These are phyloP conservation scores for Tricholomella constricta DNA, from an alignment of 768 basidiomycete species.

Conservation along the genomic window DNA sequence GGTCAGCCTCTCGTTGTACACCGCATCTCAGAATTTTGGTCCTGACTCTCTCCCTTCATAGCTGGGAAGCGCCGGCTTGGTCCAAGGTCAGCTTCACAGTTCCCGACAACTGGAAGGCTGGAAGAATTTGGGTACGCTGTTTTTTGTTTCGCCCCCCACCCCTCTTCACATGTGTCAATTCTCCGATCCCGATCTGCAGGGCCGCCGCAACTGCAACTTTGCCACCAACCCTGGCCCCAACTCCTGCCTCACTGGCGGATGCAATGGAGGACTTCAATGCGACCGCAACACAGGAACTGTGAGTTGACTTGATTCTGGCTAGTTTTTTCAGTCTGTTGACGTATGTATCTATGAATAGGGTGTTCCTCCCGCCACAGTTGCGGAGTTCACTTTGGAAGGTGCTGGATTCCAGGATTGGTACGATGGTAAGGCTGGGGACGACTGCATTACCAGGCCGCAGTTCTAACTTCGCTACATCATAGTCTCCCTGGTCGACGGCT, in stretches of 20 bases:
- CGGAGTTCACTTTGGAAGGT: constrained; percentile 63
- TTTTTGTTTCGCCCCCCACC: background rate
- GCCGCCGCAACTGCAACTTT: constrained; percentile 66
- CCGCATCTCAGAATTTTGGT: background rate
- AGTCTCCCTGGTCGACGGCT: constrained; percentile 65
- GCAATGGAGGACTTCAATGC: constrained; percentile 68
- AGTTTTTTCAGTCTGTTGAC: too few species aligned
- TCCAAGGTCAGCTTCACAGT: constrained; percentile 51
- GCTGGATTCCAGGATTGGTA: constrained; percentile 53
- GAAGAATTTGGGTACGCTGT: constrained; percentile 56
- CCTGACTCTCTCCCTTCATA: constrained; percentile 10
- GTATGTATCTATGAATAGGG: constrained; percentile 33
- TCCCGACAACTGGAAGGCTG: constrained; percentile 65
- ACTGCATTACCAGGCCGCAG: background rate
- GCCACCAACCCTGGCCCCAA: constrained; percentile 51
- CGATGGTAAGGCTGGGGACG: constrained; percentile 45
- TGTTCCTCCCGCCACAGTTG: constrained; percentile 69
- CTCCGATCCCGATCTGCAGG: too few species aligned
- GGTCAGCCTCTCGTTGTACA: constrained; percentile 33
- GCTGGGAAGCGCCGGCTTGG: constrained; percentile 42
- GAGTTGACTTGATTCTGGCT: constrained; percentile 17
- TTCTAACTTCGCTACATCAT: background rate
- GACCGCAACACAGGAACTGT: constrained; percentile 52
- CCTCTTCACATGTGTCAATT: background rate
- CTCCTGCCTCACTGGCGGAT: constrained; percentile 66